Base-by-base conservation (phyloP, 2,329 filamentous ascomycete genomes). In the Aspergillus sp. region DNA sequence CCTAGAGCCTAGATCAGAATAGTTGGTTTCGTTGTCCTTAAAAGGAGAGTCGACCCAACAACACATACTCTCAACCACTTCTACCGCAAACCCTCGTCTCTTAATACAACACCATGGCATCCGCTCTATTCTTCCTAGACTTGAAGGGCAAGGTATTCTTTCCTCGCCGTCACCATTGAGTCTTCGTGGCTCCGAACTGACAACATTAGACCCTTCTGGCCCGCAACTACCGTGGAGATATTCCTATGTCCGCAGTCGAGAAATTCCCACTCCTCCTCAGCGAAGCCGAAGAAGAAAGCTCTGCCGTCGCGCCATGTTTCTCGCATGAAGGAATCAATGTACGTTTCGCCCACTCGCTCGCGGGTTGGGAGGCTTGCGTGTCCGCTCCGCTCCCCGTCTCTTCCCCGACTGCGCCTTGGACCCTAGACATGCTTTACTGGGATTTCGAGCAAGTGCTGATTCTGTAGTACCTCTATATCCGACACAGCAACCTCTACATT, bases 281-380 rank as follows among this genome's bases (percentile, higher is more conserved):
- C 72, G 93, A 98, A 75, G 93, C 93, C 61, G 93, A 98, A 84
- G 93, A 98, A 82, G 93, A 98, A 72, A 95, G 89, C 60, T 97
- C 91, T 42, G 90, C 90, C 53, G 93, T 97, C 2, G 90, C 93
- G 47, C 93, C 93, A 55, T 98, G 93, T 74, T 97, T 98, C 78
- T 96, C 90, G 38, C 86, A 94, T 70, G 93, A 98, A 74, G 93
- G 93, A 68, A 95, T 98, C 76, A 98, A 98, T 72, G 88, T 93
- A 76, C 55, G 84, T 79, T 52, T 45, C 41, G 35, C 45, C 7
- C 27, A 22, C 17, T 44, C 19, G 23, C 25, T 27, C 25, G 25
- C 15, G 38, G 20, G 6, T 5, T 42, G 41, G 4, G 20, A 13
- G 12, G 41, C 20, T 41, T 54, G 17, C 39, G 10, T 35, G 15